A percentile compares a stretch with the other conserved stretches of the same genome.
phyloP scores from a whole-genome alignment of 2,329 filamentous ascomycete species.

The Leptographium radiaticola region DNA sequence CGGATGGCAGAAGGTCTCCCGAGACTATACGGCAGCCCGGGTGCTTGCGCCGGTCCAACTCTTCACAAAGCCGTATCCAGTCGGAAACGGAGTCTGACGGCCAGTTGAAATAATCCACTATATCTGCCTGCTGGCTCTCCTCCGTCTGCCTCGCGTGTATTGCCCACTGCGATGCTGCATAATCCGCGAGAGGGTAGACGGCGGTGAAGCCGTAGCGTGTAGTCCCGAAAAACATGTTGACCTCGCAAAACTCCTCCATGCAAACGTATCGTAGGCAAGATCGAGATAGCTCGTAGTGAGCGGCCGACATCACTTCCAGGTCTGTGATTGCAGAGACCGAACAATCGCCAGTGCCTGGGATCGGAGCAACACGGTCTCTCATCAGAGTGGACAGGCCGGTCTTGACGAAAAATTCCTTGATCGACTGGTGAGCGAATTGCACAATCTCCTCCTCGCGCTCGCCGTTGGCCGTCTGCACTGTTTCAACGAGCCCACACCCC shows the following conservation, averaged over 20 bases:
- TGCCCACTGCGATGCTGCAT: not conserved
- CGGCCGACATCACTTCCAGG: not conserved
- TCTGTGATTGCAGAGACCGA: not conserved
- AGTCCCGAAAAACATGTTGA: not conserved
- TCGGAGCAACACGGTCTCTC: not conserved
- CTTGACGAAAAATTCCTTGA: conserved; percentile 18
- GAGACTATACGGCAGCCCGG: not conserved
- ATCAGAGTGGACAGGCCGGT: conserved; percentile 1
- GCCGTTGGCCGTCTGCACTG: not conserved
- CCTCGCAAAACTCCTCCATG: not conserved
- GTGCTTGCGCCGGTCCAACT: not conserved
- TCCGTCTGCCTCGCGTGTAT: not conserved
- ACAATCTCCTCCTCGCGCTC: conserved; percentile 8
- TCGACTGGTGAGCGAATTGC: conserved; percentile 22
- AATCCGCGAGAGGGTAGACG: not conserved
- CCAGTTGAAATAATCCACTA: not conserved
- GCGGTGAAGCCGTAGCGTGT: not conserved
- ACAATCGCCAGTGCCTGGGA: not conserved
- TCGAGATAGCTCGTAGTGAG: not conserved
- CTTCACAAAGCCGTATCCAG: not conserved
- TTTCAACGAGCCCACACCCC: not conserved
- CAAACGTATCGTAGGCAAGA: not conserved
- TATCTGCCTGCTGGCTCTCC: not conserved
- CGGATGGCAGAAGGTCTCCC: not conserved
- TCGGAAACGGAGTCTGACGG: not conserved